Conservation (phyloP, 1,284 basidiomycete species). For the Sporisorium graminicola region DNA sequence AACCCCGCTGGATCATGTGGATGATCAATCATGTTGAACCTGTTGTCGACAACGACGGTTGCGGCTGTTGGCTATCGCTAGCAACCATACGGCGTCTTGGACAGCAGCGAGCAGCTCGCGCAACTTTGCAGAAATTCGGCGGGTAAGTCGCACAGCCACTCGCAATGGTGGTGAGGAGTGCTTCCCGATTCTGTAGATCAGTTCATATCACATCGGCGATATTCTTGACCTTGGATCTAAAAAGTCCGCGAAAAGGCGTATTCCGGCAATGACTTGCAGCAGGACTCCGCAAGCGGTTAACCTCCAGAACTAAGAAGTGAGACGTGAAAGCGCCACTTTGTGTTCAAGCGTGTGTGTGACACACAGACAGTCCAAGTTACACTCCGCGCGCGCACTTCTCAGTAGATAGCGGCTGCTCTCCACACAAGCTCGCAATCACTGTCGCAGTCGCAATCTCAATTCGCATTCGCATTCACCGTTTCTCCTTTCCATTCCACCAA, state of each 20-base stretch:
- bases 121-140: too few relatives aligned
- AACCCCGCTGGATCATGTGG: too few relatives aligned
- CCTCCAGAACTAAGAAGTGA: not conserved
- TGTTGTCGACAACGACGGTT: too few relatives aligned
- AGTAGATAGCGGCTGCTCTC: not conserved
- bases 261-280: too few relatives aligned
- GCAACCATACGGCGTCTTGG: too few relatives aligned
- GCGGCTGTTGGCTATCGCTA: too few relatives aligned
- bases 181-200: not conserved
- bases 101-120: too few relatives aligned
- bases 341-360: too few relatives aligned
- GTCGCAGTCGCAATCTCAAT: not conserved
- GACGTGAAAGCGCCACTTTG: constrained; percentile 18
- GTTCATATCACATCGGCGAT: not conserved
- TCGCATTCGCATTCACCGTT: not conserved
- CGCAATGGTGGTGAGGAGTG: not conserved
- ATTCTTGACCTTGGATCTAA: not conserved
- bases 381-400: too few relatives aligned
- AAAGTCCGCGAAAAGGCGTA: not conserved
- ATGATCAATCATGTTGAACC: too few relatives aligned
- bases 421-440: not conserved
- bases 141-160: not conserved
- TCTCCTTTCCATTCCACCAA: not conserved
- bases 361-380: not conserved
- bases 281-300: not conserved